Base-by-base conservation (phyloP, 1,284 basidiomycete species). In the Jaminaea rosea region DNA sequence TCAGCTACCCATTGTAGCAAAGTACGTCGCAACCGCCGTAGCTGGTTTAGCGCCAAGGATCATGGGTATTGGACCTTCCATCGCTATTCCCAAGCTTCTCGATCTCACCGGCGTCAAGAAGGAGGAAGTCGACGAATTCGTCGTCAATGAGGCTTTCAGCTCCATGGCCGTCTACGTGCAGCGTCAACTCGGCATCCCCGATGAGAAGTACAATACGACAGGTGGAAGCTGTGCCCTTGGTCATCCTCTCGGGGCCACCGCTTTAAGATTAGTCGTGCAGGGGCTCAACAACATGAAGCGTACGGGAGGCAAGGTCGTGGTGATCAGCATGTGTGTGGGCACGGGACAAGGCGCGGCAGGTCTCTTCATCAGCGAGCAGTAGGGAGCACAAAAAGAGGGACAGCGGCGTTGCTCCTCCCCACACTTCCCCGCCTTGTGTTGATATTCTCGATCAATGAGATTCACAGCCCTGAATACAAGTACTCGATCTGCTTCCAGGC, bases 201-300 rank as follows among this genome's bases (percentile, higher is more conserved):
- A 80, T 58, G 82, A 84, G 11, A 63, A 66, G 55, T 53, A 62
- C 24, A 63, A 93, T 68, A 86, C 89, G 11, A 86, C 88, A 61
- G 90, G 90, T 26, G 89, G 91, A 0, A 89, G 88, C 0, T 90
- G 90, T 61, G 88, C 88, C 10, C 79, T 91, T 11, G 89, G 87
- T 1, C 86, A 88, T 75, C 86, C 87, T n/a, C 72, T 88, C n/a
- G 82, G 87, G 83, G 86, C 74, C 79, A 94, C 91, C 24, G 91
- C 91, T 62, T 84, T 84, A 7, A 80, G 91, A 46, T 87, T 92
- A 75, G 79, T 94, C 46, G 89, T 84, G 11, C 94, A 92, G 0
- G 89, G 86, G 8, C 78, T 96, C 27, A 82, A 86, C 58, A 89
- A 91, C 69, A 78, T 93, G 39, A 79, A 82, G 60, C 80, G 88